Conservation (phyloP, 2,329 filamentous ascomycete species). For the Graphilbum fragrans region DNA sequence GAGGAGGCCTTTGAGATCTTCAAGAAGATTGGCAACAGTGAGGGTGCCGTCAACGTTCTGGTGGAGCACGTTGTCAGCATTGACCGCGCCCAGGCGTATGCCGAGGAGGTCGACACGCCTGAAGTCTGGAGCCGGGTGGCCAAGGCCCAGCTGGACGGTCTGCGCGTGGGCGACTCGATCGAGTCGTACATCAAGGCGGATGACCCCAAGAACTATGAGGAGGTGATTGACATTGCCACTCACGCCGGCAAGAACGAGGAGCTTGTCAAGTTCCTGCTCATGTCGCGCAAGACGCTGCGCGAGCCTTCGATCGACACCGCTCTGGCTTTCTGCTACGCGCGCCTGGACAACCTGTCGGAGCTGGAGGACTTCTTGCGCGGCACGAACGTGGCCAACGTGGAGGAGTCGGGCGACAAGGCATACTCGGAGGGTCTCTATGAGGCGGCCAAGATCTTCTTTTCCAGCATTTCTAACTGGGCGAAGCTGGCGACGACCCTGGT, state of each 20-base stretch:
- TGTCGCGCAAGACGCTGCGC: conserved; percentile 93
- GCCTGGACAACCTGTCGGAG: conserved; percentile 81
- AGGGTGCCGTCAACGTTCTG: conserved; percentile 77
- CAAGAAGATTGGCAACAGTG: conserved; percentile 92
- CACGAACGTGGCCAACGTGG: conserved; percentile 90
- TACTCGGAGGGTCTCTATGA: conserved; percentile 90
- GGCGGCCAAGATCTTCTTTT: conserved; percentile 97
- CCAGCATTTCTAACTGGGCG: conserved; percentile 98
- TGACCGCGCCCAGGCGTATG: conserved; percentile 89
- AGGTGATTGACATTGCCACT: conserved; percentile 92
- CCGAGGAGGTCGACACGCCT: conserved; percentile 83
- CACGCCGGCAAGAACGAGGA: conserved; percentile 97
- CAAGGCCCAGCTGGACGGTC: conserved; percentile 92
- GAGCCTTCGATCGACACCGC: conserved; percentile 90
- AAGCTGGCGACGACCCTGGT: conserved; percentile 96
- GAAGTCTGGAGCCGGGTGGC: conserved; percentile 98
- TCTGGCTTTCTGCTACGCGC: conserved; percentile 85
- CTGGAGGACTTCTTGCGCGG: conserved; percentile 91
- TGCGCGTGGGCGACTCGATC: conserved; percentile 84
- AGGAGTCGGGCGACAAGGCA: conserved; percentile 95
- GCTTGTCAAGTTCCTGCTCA: conserved; percentile 87
- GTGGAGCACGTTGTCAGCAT: conserved; percentile 97
- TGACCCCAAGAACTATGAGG: conserved; percentile 84
- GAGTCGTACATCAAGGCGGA: conserved; percentile 94
- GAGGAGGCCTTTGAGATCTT: conserved; percentile 98